These are phyloP conservation scores for Cyberlindnera japonica DNA, from an alignment of 805 yeast species.

Conservation along the genomic window DNA sequence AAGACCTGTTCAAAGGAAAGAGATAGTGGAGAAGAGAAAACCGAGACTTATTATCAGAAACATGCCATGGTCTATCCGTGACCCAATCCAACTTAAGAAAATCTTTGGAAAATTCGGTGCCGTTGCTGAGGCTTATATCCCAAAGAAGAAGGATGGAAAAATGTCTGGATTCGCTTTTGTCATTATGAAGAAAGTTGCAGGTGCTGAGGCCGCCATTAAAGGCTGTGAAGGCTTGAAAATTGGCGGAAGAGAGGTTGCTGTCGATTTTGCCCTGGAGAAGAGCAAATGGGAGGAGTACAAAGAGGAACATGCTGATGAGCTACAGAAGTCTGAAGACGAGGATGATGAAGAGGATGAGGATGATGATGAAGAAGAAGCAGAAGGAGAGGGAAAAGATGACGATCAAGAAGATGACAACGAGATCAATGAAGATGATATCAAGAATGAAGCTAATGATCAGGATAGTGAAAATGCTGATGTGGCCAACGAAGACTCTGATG, in stretches of 20 bases:
- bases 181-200: conserved; percentile 72
- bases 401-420: conserved; percentile 25
- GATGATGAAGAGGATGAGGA: conserved; percentile 36
- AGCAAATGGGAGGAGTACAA: conserved; percentile 68
- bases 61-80: conserved; percentile 93
- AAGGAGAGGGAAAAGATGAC: conserved; percentile 29
- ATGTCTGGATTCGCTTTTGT: conserved; percentile 96
- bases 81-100: conserved; percentile 65
- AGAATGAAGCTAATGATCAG: conserved; percentile 20
- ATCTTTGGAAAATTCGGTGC: conserved; percentile 76
- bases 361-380: conserved; percentile 31
- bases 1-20: conserved; percentile 13
- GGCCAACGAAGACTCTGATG: conserved; percentile 27
- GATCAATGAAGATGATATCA: conserved; percentile 20
- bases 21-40: conserved; percentile 66
- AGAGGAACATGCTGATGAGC: conserved; percentile 40
- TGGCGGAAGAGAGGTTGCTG: conserved; percentile 88
- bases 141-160: conserved; percentile 80
- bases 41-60: conserved; percentile 88
- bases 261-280: conserved; percentile 90
- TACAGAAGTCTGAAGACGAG: conserved; percentile 37
- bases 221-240: conserved; percentile 72
- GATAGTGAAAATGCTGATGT: conserved; percentile 28
- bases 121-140: conserved; percentile 84
- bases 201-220: conserved; percentile 80